Evolutionary conservation across 75 land plant species (phyloP), one percentile per base, ranked within the genome.

Genomic region (Pinus albicaulis): DNA sequence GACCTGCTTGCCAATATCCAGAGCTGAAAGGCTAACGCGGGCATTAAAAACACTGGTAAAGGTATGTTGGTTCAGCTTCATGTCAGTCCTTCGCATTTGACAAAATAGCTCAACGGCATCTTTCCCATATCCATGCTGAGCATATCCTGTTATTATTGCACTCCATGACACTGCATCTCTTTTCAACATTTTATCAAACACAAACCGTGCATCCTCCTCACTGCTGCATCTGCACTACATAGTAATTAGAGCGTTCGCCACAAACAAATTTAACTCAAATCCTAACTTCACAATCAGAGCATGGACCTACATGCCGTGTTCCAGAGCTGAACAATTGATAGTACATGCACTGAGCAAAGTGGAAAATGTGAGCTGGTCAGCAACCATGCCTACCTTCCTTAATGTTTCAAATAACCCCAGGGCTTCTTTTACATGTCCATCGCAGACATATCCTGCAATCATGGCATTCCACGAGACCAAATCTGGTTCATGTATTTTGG

Each of bases 381-480:
- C 84, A 59, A 41, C 38, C 17, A 74, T 73, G 19, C 75, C 79
- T 56, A 82, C 79, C 3, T 25, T 64, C 22, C 25, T 22, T 25
- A 64, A 12, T 15, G 7, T 4, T 6, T 23, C 26, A 25, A 64
- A 26, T 10, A 26, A 11, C 8, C 25, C 11, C 36, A 64, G 36
- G 10, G 36, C 23, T 31, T 64, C 68, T 17, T 25, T 3, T 14
- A 23, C 31, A 13, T 22, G 68, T 6, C 25, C 17, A 15, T 31
- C 17, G 11, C 25, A 19, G 19, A 25, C 68, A 31, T 12, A 64
- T 23, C 36, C 26, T 83, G 77, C 77, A 14, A 92, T 87, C 82
- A 92, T 83, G 19, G 91, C 82, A 5, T 83, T 92, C 72, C 81
- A 92, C 2, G 89, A 80, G 14, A 89, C 86, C 75, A 83, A 77